Conservation (phyloP, 129 eudicot species). For the Arctium minus region DNA sequence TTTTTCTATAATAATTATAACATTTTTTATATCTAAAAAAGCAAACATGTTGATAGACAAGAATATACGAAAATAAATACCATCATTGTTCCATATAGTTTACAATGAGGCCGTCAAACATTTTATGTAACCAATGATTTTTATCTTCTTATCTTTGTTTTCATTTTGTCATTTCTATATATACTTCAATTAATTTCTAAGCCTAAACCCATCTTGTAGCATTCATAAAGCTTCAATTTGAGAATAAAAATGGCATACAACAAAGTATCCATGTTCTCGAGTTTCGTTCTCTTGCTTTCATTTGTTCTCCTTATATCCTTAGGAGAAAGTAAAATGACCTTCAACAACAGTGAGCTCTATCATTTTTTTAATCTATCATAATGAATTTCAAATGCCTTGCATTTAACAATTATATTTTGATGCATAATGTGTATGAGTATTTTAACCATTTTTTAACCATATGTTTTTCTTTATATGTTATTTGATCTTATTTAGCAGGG, state of each 20-base stretch:
- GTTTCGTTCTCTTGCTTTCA: background rate
- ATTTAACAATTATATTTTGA: no score
- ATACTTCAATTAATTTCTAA: constrained; percentile 1
- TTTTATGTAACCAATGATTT: background rate
- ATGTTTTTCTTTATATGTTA: no score
- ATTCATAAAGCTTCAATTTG: background rate
- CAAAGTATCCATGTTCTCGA: background rate
- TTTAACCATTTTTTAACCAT: no score
- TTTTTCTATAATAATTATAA: no score
- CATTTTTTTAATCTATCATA: no score
- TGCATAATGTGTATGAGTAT: background rate
- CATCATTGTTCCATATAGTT: constrained; percentile 15
- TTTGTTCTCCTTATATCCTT: constrained; percentile 17
- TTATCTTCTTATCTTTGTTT: constrained; percentile 2
- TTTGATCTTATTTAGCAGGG: constrained; percentile 1
- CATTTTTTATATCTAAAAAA: no score
- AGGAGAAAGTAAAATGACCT: constrained; percentile 25
- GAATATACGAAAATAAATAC: no score
- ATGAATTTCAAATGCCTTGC: no score
- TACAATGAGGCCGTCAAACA: constrained; percentile 14
- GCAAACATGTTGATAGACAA: no score
- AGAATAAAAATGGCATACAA: constrained; percentile 24
- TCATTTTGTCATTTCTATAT: background rate
- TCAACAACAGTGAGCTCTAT: constrained; percentile 10
- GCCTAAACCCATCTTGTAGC: background rate